Evolutionary conservation across 306 rosid genomes (phyloP).

Genomic region (Senna siamea): DNA sequence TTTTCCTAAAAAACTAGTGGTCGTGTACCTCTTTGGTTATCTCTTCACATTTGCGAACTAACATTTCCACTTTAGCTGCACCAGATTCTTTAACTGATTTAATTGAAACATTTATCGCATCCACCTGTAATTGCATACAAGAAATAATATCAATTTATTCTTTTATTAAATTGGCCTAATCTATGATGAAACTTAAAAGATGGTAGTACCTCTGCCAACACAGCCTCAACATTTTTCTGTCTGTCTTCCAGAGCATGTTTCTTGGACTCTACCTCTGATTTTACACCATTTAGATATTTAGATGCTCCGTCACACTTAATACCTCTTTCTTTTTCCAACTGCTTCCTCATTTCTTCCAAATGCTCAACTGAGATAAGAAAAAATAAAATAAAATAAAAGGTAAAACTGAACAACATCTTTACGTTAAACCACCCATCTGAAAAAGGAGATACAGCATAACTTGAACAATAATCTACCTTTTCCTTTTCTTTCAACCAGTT

Average conservation of each 20-base stretch:
- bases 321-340: constrained; percentile 65
- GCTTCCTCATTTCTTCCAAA: constrained; percentile 57
- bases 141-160: constrained; percentile 30
- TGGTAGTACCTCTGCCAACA: constrained; percentile 66
- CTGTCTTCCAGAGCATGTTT: constrained; percentile 62
- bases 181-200: constrained; percentile 15
- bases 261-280: constrained; percentile 68
- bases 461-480: constrained; percentile 58
- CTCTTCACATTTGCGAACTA: constrained; percentile 53
- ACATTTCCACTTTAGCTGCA: constrained; percentile 50
- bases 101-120: constrained; percentile 48
- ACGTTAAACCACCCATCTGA: constrained; percentile 1
- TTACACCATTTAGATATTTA: constrained; percentile 48
- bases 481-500: constrained; percentile 65
- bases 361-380: constrained; percentile 60
- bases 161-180: constrained; percentile 1
- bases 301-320: constrained; percentile 59
- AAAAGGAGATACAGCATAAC: constrained; percentile 30
- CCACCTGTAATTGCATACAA: constrained; percentile 58
- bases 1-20: not conserved
- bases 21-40: constrained; percentile 61
- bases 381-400: too few species aligned
- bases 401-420: constrained; percentile 1
- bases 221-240: constrained; percentile 63
- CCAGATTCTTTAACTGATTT: constrained; percentile 55